These are phyloP conservation scores for Trichoderma guizhouense DNA, from an alignment of 2,329 filamentous ascomycete genomes.

Conservation along the genomic window DNA sequence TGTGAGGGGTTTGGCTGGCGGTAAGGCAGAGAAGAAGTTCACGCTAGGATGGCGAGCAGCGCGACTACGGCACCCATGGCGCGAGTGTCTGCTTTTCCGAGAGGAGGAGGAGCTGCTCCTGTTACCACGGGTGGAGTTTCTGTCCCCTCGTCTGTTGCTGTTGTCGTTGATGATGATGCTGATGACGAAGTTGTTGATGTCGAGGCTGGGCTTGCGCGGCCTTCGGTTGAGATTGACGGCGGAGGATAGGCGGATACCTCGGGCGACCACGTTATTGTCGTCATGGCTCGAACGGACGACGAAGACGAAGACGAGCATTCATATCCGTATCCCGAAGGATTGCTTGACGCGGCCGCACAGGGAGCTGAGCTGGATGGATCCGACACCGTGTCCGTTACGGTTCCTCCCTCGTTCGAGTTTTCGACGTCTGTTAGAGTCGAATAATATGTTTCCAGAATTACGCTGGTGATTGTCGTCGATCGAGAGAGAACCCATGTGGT, in stretches of 20 bases:
- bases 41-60: neutral
- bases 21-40: neutral
- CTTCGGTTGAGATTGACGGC: neutral
- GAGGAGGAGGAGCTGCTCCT: neutral
- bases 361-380: neutral
- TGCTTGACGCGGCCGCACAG: neutral
- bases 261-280: neutral
- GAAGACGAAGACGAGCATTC: conserved; percentile 1
- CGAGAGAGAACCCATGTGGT: conserved; percentile 5
- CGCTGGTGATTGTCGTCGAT: conserved; percentile 13
- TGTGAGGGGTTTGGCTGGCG: neutral
- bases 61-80: neutral
- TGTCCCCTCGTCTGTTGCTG: neutral
- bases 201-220: neutral
- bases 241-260: conserved; percentile 4
- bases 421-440: neutral
- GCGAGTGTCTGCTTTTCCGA: neutral
- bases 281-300: neutral
- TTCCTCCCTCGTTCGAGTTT: neutral
- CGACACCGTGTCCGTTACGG: neutral
- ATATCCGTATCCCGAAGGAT: neutral
- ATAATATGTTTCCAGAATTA: conserved; percentile 6
- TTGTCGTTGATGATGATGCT: neutral
- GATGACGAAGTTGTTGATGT: neutral
- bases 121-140: conserved; percentile 7